Evolutionary conservation across 1,284 basidiomycete genomes (phyloP), one percentile per base, ranked within the genome.

Genomic region (Austropuccinia psidii): DNA sequence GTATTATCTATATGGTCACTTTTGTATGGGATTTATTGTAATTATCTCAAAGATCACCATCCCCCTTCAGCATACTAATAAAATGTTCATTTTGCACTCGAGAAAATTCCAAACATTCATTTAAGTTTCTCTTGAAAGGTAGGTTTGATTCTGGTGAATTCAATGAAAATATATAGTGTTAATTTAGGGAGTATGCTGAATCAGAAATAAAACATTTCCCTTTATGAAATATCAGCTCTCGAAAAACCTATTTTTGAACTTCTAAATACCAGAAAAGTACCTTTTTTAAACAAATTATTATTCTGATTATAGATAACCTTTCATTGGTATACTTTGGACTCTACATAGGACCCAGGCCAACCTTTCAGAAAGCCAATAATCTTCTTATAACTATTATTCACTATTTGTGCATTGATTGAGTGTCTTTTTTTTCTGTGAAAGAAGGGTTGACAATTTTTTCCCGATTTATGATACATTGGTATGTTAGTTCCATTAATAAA

Each of bases 271-370:
- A 8, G n/a, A 24, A 37, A 11, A 21, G 39, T 41, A 37, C 58
- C 45, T 37, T 37, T 27, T 60, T 27, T 41, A 60, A 60, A 41
- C 24, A 60, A 24, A n/a, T 60, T 60, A n/a, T 41, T 41, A 27
- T 37, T 37, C 37, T 19, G 39, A 43, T 1, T 55, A 13, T 0
- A 31, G 29, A 21, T 68, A 39, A n/a, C 35, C 11, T 11, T 8
- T 5, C 67, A 60, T 49, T 29, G 57, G n/a, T n/a, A n/a, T n/a
- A n/a, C n/a, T n/a, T n/a, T n/a, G n/a, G n/a, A n/a, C 19, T 19
- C 21, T 29, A 35, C 33, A 49, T 41, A 69, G n/a, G 55, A 69
- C 13, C 54, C 54, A 8, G 66, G 66, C 66, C 66, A 68, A 13
- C 66, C 52, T 8, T 49, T 31, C 31, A 54, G 9, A 31, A 68